These are phyloP conservation scores for Thozetella sp. DNA, from an alignment of 495 filamentous ascomycete genomes.

Conservation along the genomic window DNA sequence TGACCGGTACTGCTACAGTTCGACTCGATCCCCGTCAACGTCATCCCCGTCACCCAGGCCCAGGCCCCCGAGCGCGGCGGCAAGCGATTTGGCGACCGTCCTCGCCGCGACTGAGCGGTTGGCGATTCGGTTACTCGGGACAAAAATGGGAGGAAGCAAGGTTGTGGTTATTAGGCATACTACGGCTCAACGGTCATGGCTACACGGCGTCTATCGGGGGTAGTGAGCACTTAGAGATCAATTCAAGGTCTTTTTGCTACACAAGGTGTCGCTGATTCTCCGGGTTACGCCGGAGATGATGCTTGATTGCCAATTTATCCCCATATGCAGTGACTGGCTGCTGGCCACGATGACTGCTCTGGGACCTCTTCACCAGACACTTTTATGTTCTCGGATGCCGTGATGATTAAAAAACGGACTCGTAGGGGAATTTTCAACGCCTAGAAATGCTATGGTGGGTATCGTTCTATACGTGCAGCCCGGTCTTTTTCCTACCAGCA, in stretches of 20 bases:
- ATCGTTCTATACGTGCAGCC: slow-evolving; percentile 13
- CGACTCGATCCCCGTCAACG: slow-evolving; percentile 94
- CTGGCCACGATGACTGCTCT: too few species aligned
- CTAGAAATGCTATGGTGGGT: slow-evolving; percentile 14
- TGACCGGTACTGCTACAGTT: slow-evolving; percentile 60
- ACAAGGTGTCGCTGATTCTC: slow-evolving; percentile 91
- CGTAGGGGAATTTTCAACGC: background rate
- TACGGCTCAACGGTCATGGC: slow-evolving; percentile 37
- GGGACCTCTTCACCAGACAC: too few species aligned
- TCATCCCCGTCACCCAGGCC: slow-evolving; percentile 85
- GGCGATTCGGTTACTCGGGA: slow-evolving; percentile 11
- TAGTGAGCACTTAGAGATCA: slow-evolving; percentile 50
- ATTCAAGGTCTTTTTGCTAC: slow-evolving; percentile 61
- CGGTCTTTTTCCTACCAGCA: too few species aligned
- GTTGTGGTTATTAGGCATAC: slow-evolving; percentile 31
- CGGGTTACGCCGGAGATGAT: slow-evolving; percentile 60
- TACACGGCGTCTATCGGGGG: slow-evolving; percentile 49
- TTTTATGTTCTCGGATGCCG: background rate
- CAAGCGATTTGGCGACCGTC: slow-evolving; percentile 48
- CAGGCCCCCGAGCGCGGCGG: slow-evolving; percentile 79
- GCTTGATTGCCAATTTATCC: slow-evolving; percentile 86
- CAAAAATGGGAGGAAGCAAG: slow-evolving; percentile 15
- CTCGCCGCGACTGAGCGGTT: slow-evolving; percentile 41
- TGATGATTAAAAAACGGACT: background rate
- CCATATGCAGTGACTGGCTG: slow-evolving; percentile 13